phyloP scores from a whole-genome alignment of 371 early-diverging fungal genomes.

The Mortierella sp. region DNA sequence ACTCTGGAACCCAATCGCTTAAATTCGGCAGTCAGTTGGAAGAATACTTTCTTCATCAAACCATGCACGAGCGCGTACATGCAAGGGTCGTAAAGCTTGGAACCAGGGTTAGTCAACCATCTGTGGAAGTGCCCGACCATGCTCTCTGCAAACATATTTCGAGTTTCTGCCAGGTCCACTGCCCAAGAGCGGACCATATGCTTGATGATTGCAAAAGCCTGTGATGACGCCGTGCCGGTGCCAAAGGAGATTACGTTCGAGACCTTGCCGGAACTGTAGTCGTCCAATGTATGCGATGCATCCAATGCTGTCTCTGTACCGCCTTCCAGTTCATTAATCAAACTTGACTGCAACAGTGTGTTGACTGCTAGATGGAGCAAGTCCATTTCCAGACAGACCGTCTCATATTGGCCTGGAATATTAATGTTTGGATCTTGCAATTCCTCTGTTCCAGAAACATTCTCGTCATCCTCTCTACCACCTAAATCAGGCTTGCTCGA shows the following conservation, averaged over 20 bases:
- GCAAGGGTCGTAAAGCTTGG: slow-evolving; percentile 89
- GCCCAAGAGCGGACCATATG: slow-evolving; percentile 84
- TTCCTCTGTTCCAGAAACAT: slow-evolving; percentile 67
- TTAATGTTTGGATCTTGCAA: slow-evolving; percentile 77
- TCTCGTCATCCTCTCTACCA: slow-evolving; percentile 89
- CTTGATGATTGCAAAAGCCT: slow-evolving; percentile 82
- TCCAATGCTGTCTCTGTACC: slow-evolving; percentile 66
- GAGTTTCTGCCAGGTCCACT: slow-evolving; percentile 65
- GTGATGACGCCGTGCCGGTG: slow-evolving; percentile 71
- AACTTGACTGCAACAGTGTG: slow-evolving; percentile 77
- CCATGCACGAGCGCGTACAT: slow-evolving; percentile 81
- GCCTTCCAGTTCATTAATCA: slow-evolving; percentile 86
- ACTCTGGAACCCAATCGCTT: slow-evolving; percentile 81
- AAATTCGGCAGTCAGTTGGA: slow-evolving; percentile 86
- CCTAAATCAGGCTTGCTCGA: slow-evolving; percentile 89
- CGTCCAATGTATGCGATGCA: slow-evolving; percentile 63
- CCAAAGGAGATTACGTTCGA: slow-evolving; percentile 62
- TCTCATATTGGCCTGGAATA: slow-evolving; percentile 79
- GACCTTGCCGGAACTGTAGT: slow-evolving; percentile 63
- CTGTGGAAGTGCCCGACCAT: slow-evolving; percentile 89
- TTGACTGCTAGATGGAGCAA: slow-evolving; percentile 87
- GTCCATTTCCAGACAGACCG: slow-evolving; percentile 88
- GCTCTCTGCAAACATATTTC: slow-evolving; percentile 75
- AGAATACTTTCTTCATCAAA: slow-evolving; percentile 90
- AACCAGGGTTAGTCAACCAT: slow-evolving; percentile 85